Conservation (phyloP, 345 rosid species). For the Raphanus raphanistrum region DNA sequence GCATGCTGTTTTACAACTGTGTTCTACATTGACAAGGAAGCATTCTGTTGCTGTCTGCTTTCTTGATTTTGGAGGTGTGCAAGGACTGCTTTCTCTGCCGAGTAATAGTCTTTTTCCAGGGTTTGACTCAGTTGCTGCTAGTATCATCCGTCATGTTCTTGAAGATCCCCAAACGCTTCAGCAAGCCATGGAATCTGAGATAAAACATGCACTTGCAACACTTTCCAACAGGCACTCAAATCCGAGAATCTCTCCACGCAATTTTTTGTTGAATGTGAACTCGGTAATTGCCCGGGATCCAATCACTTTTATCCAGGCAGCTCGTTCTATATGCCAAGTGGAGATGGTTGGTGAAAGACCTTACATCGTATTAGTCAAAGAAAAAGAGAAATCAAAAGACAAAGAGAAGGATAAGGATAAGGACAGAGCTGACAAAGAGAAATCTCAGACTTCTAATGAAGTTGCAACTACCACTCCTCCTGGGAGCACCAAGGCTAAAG, state of each 20-base stretch:
- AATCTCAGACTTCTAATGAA: conserved; percentile 50
- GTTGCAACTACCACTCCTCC: conserved; percentile 43
- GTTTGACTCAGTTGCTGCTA: conserved; percentile 82
- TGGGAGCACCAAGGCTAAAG: conserved; percentile 71
- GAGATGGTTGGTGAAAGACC: conserved; percentile 98
- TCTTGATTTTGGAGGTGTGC: conserved; percentile 83
- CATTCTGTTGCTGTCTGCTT: conserved; percentile 81
- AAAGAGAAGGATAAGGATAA: conserved; percentile 74
- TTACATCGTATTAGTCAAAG: conserved; percentile 71
- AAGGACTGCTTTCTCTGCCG: conserved; percentile 80
- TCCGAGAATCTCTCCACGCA: conserved; percentile 81
- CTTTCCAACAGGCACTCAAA: conserved; percentile 80
- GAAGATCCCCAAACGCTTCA: conserved; percentile 97
- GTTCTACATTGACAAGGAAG: conserved; percentile 77
- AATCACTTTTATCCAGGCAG: conserved; percentile 74
- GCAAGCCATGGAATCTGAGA: conserved; percentile 98
- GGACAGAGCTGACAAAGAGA: conserved; percentile 72
- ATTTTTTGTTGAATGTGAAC: conserved; percentile 64
- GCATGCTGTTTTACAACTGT: conserved; percentile 92
- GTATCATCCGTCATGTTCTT: conserved; percentile 82
- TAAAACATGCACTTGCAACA: conserved; percentile 73
- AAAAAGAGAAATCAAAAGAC: conserved; percentile 75
- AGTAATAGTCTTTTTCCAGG: conserved; percentile 87
- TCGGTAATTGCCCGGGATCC: conserved; percentile 91
- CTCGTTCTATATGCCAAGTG: conserved; percentile 78